Percentiles rank a stretch among this genome's conserved stretches.
Conservation (phyloP, 75 land plant species). For the Sequoia sempervirens region DNA sequence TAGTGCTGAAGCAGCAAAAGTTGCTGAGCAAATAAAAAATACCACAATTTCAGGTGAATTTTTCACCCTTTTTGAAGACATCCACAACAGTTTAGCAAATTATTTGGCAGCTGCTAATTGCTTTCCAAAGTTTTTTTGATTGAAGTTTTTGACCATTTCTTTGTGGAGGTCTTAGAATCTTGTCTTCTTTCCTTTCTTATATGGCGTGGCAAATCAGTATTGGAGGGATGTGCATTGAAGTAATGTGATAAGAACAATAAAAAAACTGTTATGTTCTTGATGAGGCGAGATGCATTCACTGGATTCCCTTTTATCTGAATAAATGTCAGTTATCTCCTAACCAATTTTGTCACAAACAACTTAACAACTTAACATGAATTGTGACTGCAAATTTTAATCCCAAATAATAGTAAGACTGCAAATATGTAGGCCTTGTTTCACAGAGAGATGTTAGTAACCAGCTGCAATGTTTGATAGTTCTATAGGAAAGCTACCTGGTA, state of each 20-base stretch:
- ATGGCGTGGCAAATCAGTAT: not conserved
- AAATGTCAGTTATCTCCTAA: not conserved
- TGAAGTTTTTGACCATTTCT: not conserved
- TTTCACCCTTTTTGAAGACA: not conserved
- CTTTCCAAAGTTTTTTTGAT: not conserved
- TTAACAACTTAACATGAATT: not conserved
- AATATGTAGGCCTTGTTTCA: not conserved
- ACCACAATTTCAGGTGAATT: slow-evolving; percentile 46
- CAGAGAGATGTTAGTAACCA: no score
- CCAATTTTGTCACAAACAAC: not conserved
- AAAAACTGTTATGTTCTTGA: not conserved
- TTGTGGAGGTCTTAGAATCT: not conserved
- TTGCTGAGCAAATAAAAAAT: slow-evolving; percentile 45
- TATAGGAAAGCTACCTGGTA: not conserved
- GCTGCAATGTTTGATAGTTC: not conserved
- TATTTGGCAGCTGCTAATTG: not conserved
- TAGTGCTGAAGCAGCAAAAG: slow-evolving; percentile 46
- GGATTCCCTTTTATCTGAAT: not conserved
- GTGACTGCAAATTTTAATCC: not conserved
- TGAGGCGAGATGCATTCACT: not conserved
- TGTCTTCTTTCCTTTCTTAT: not conserved
- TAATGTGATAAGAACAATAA: not conserved
- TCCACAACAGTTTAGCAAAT: not conserved
- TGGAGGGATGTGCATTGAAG: not conserved
- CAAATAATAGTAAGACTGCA: not conserved